Conservation (phyloP, 2,329 filamentous ascomycete genomes). For the Hymenoscyphus infarciens region DNA sequence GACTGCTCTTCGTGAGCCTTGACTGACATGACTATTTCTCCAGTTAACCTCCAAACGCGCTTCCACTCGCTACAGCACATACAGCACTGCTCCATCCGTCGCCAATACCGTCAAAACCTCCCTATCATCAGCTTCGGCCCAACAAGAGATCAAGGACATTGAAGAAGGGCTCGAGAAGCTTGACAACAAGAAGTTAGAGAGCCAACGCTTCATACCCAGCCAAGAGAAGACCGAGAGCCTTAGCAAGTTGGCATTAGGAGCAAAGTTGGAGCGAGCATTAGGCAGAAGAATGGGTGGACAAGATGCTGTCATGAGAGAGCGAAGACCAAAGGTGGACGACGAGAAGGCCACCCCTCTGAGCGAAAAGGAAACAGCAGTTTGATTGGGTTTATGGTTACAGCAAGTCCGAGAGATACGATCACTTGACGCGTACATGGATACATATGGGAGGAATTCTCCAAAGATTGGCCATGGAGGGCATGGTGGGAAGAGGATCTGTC, state of each 20-base stretch:
- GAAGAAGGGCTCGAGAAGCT: conserved; percentile 63
- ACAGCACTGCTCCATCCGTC: conserved; percentile 46
- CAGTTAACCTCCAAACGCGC: conserved; percentile 44
- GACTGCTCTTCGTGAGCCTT: conserved; percentile 14
- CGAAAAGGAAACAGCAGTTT: conserved; percentile 17
- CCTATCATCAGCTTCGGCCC: conserved; percentile 32
- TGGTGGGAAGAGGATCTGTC: not conserved
- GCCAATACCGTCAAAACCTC: conserved; percentile 38
- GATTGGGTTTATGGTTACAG: not conserved
- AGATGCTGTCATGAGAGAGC: conserved; percentile 60
- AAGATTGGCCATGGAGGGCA: not conserved
- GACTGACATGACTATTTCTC: conserved; percentile 18
- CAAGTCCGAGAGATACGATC: not conserved
- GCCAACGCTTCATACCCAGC: conserved; percentile 64
- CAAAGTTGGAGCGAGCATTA: conserved; percentile 70
- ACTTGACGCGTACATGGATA: not conserved
- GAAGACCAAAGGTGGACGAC: conserved; percentile 18
- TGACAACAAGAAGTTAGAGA: conserved; percentile 63
- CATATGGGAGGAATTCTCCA: not conserved
- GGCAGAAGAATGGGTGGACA: conserved; percentile 66
- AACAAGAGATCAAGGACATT: conserved; percentile 55
- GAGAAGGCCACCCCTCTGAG: conserved; percentile 16
- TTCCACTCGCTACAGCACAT: conserved; percentile 51
- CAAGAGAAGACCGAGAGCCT: conserved; percentile 65
- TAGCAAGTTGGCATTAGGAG: conserved; percentile 67